Conservation (phyloP, 106 monocot species). For the Allium fistulosum region DNA sequence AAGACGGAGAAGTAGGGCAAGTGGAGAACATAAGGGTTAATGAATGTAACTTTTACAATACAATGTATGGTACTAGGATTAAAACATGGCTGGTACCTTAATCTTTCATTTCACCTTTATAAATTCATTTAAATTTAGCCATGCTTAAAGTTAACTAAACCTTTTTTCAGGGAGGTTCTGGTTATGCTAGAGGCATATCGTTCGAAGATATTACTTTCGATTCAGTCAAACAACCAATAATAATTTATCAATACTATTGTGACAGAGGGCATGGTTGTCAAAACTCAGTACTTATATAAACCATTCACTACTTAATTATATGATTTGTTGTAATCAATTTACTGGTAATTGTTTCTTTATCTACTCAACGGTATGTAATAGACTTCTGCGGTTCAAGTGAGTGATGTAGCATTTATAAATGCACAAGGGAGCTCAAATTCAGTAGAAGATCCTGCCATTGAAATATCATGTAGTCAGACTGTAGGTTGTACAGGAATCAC, state of each 20-base stretch:
- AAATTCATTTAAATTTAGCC: neutral
- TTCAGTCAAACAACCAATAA: neutral
- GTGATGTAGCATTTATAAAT: neutral
- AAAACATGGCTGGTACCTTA: slow-evolving; percentile 15
- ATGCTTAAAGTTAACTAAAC: neutral
- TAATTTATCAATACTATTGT: slow-evolving; percentile 14
- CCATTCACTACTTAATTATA: neutral
- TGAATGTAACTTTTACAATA: neutral
- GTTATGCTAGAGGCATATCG: slow-evolving; percentile 3
- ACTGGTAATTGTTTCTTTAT: neutral
- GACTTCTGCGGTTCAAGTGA: slow-evolving; percentile 2
- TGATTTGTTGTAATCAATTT: neutral
- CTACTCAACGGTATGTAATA: neutral
- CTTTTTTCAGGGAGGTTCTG: slow-evolving; percentile 7
- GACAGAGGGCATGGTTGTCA: neutral
- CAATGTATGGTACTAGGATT: slow-evolving; percentile 3
- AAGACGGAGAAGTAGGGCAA: neutral
- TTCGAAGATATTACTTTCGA: slow-evolving; percentile 9
- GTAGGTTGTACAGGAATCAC: neutral
- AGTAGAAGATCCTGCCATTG: neutral
- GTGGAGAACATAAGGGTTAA: slow-evolving; percentile 7
- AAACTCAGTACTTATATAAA: neutral
- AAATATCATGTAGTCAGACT: neutral
- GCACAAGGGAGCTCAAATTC: neutral
- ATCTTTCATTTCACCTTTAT: neutral